Base-by-base conservation (phyloP, 2,329 filamentous ascomycete species). In the Ramichloridium luteum region DNA sequence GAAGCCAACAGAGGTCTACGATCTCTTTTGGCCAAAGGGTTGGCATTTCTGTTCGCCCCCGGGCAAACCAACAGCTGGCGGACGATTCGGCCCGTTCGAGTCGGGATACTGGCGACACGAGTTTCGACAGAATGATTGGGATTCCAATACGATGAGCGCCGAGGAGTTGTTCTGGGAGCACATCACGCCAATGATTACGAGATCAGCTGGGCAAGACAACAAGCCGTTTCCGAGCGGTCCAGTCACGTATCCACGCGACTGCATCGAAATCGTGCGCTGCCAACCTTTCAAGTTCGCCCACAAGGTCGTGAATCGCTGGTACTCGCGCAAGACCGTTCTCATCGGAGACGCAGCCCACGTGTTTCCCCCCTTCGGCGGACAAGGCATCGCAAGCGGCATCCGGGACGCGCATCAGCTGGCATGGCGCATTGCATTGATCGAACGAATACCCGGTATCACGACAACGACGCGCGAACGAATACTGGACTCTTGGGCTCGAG, bases 331-430 rank as follows among this genome's bases (percentile, higher is more conserved):
- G 4, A 58, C 58, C 0, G 52, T 67, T 15, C 47, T 70, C 1
- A 60, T 58, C 25, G 65, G 66, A 11, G 65, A 69, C 38, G 56
- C 65, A 4, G 65, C 65, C 2, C 65, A 69, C 43, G 66, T 68
- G 4, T 68, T 68, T 35, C 66, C 65, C 4, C 65, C 65, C 3
- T 68, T 62, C 35, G 59, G 56, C 2, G 59, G 58, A 2, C 59
- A 61, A 39, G 59, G 59, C 3, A 61, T 61, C 20, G 49, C 52
- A 3, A 58, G 54, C 2, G 59, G 59, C 3, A 56, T 62, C 31
- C 50, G 59, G 13, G 58, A 61, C 33, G 57, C 57, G 1, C 36
- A 46, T 6, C 44, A 47, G 1, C 40, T 62, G 3, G 48, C 57
- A 9, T 61, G 57, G 58, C 49, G 58, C 17, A 29, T 36, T 17